A percentile compares a stretch with the other conserved stretches of the same genome.
phyloP scores from a whole-genome alignment of 2,329 filamentous ascomycete genomes.

The Cladorrhinum sp. region DNA sequence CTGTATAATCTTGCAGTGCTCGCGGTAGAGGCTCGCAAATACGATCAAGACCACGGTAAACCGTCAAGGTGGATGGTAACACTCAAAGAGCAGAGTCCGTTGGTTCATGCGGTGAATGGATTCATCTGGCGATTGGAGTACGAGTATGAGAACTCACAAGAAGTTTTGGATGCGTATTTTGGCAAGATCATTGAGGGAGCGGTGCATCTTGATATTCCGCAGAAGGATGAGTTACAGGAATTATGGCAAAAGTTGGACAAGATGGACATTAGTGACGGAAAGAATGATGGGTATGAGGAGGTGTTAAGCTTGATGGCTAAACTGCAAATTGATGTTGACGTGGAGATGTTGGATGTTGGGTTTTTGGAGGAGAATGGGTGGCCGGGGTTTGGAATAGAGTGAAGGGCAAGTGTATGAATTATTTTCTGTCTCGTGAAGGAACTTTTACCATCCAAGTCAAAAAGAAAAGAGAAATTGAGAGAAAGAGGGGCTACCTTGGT shows the following conservation, averaged over 20 bases:
- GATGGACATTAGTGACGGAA: background rate
- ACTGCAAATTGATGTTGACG: constrained; percentile 5
- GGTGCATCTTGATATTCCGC: background rate
- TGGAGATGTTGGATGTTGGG: constrained; percentile 7
- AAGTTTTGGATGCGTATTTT: background rate
- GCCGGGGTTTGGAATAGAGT: background rate
- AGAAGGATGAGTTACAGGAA: background rate
- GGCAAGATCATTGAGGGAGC: background rate
- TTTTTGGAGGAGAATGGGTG: constrained; percentile 1
- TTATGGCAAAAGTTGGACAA: background rate
- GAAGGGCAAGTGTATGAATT: too few species aligned
- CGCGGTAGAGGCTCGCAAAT: background rate
- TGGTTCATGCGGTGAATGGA: background rate
- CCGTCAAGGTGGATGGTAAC: background rate
- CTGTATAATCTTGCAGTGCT: background rate
- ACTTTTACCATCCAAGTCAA: too few species aligned
- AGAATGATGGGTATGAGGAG: background rate
- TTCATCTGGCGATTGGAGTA: background rate
- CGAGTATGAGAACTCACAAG: background rate
- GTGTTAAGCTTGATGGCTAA: background rate
- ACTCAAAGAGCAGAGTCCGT: background rate
- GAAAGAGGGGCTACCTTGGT: too few species aligned
- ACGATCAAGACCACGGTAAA: constrained; percentile 2
- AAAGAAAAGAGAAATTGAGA: too few species aligned
- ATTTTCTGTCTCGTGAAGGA: too few species aligned